Conservation (phyloP, 2,329 filamentous ascomycete species). For the Seiridium unicorne region DNA sequence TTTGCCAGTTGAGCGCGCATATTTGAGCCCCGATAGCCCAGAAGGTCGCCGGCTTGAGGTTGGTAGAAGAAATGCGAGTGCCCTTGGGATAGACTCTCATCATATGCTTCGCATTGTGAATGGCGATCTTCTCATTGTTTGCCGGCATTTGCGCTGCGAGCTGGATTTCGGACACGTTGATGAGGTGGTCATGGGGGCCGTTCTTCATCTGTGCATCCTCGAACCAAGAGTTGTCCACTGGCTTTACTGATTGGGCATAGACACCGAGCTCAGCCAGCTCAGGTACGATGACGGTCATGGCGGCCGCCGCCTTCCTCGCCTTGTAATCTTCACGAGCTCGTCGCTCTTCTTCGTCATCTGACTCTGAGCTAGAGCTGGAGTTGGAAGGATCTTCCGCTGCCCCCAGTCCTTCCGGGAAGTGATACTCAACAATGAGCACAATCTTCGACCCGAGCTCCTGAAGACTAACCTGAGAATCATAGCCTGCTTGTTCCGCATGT, state of each 20-base stretch:
- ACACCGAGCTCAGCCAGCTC: conserved; percentile 65
- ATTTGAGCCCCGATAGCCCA: conserved; percentile 69
- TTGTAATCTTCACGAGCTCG: conserved; percentile 52
- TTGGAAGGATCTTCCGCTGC: conserved; percentile 30
- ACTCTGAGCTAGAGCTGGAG: conserved; percentile 20
- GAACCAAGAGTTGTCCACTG: conserved; percentile 64
- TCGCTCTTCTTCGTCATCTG: conserved; percentile 37
- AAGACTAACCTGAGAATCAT: conserved; percentile 53
- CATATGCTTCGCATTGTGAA: conserved; percentile 63
- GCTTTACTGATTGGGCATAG: conserved; percentile 70
- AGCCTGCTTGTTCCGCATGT: conserved; percentile 50
- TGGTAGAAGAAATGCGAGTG: conserved; percentile 64
- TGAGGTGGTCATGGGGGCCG: conserved; percentile 31
- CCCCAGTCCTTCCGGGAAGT: conserved; percentile 51
- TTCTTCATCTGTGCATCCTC: conserved; percentile 38
- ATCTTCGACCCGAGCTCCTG: conserved; percentile 61
- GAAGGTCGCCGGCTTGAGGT: conserved; percentile 61
- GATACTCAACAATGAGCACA: conserved; percentile 67
- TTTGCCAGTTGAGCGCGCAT: conserved; percentile 70
- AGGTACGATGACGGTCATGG: conserved; percentile 53
- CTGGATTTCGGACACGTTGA: conserved; percentile 66
- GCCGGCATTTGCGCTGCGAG: conserved; percentile 50
- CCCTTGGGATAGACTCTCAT: conserved; percentile 72
- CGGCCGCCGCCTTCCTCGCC: conserved; percentile 47
- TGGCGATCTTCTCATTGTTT: conserved; percentile 45